These are phyloP conservation scores for Microbotryum saponariae DNA, from an alignment of 1,284 basidiomycete species.

Conservation along the genomic window DNA sequence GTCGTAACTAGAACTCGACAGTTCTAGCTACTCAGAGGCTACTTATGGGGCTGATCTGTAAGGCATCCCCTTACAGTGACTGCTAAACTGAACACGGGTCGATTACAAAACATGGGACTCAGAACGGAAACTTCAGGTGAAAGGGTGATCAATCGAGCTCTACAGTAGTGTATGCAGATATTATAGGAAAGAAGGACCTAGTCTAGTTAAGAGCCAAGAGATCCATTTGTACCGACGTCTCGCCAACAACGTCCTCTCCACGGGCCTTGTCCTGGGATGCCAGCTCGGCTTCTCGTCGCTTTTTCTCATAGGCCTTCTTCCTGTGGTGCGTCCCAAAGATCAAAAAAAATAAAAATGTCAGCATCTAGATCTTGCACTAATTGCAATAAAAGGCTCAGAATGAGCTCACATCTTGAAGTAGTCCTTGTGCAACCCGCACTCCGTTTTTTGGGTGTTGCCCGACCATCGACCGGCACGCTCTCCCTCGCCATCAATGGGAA, in stretches of 20 bases:
- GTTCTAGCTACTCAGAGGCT: no score
- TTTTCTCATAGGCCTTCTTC: constrained; percentile 38
- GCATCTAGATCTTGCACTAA: neutral
- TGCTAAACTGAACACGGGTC: no score
- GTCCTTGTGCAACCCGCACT: constrained; percentile 89
- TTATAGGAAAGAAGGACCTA: no score
- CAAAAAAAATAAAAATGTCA: neutral
- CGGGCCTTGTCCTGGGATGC: constrained; percentile 32
- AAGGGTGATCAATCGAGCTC: no score
- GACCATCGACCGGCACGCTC: constrained; percentile 91
- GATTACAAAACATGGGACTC: no score
- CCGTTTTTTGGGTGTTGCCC: constrained; percentile 75
- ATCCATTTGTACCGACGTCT: constrained; percentile 16
- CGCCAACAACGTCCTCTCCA: constrained; percentile 32
- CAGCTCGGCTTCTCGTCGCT: constrained; percentile 35
- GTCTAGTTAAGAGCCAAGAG: no score
- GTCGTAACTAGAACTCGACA: no score
- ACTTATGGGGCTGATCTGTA: no score
- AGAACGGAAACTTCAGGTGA: no score
- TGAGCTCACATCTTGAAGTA: constrained; percentile 45
- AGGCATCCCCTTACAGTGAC: no score
- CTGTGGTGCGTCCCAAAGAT: constrained; percentile 41
- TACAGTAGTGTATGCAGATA: no score
- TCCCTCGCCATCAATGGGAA: constrained; percentile 52
- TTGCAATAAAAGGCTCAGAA: no score